These are phyloP conservation scores for Plasmodium vinckei DNA, from an alignment of 169 alveolate species.

Conservation along the genomic window DNA sequence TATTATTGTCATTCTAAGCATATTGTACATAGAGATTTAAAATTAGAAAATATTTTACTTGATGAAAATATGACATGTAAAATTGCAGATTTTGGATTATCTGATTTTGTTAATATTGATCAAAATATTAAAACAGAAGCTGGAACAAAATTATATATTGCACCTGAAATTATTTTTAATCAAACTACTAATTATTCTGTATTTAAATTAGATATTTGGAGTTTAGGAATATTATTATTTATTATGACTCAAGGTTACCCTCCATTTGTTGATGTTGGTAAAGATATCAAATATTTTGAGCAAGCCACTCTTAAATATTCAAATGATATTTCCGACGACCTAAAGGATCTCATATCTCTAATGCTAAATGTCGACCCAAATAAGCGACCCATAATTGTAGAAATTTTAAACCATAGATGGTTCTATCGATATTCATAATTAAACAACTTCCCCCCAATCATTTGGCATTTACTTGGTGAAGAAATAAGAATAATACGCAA, in stretches of 20 bases:
- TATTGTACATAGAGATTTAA: conserved; percentile 87
- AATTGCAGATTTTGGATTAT: conserved; percentile 76
- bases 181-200: conserved; percentile 79
- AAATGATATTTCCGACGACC: conserved; percentile 61
- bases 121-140: conserved; percentile 81
- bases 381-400: conserved; percentile 70
- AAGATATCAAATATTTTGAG: conserved; percentile 76
- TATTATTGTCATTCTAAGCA: conserved; percentile 86
- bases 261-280: conserved; percentile 85
- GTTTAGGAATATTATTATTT: conserved; percentile 75
- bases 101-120: conserved; percentile 79
- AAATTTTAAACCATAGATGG: conserved; percentile 61
- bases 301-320: conserved; percentile 29
- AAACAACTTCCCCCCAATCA: background rate
- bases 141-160: conserved; percentile 83
- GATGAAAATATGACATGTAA: conserved; percentile 74
- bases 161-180: conserved; percentile 82
- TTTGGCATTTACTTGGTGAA: background rate
- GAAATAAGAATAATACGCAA: background rate
- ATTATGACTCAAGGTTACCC: conserved; percentile 92
- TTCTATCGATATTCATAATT: conserved; percentile 3
- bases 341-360: conserved; percentile 51
- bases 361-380: conserved; percentile 71
- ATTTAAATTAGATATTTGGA: conserved; percentile 83
- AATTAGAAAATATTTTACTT: conserved; percentile 81